Evolutionary conservation across 139 green algal genomes (phyloP).

Genomic region (Nannochloris sp.): DNA sequence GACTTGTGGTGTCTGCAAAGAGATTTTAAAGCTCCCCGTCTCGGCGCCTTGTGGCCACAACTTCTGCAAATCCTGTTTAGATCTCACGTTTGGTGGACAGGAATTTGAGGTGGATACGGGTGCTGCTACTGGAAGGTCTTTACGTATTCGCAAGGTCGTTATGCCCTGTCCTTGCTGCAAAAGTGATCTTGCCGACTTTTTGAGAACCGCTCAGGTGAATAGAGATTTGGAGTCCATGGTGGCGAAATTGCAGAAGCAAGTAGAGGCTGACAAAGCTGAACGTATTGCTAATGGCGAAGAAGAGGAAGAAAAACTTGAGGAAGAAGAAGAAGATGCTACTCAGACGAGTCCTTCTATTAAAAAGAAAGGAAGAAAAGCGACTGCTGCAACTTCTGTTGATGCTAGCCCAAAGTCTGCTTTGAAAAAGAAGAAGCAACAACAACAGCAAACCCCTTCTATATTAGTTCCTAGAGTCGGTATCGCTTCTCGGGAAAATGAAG

Average conservation of each 20-base stretch:
- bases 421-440: not conserved
- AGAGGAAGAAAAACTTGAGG: conserved; percentile 8
- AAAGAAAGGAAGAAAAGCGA: not conserved
- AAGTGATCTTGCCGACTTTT: conserved; percentile 69
- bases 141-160: conserved; percentile 61
- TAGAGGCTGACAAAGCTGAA: conserved; percentile 19
- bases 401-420: not conserved
- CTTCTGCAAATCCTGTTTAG: conserved; percentile 88
- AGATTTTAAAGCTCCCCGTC: conserved; percentile 50
- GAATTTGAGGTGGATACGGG: conserved; percentile 16
- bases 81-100: conserved; percentile 46
- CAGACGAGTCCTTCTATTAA: no score
- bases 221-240: conserved; percentile 58
- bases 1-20: conserved; percentile 63
- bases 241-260: conserved; percentile 44
- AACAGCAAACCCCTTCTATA: not conserved
- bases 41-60: conserved; percentile 80
- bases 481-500: not conserved
- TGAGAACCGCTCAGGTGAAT: conserved; percentile 59
- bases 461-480: not conserved
- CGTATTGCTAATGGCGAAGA: conserved; percentile 20
- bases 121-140: conserved; percentile 16
- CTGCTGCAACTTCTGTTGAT: not conserved
- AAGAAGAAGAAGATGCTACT: conserved; percentile 13
- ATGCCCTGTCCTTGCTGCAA: conserved; percentile 61